Conservation (phyloP, 208 protist genomes). For the Leptomonas pyrrhocoris region DNA sequence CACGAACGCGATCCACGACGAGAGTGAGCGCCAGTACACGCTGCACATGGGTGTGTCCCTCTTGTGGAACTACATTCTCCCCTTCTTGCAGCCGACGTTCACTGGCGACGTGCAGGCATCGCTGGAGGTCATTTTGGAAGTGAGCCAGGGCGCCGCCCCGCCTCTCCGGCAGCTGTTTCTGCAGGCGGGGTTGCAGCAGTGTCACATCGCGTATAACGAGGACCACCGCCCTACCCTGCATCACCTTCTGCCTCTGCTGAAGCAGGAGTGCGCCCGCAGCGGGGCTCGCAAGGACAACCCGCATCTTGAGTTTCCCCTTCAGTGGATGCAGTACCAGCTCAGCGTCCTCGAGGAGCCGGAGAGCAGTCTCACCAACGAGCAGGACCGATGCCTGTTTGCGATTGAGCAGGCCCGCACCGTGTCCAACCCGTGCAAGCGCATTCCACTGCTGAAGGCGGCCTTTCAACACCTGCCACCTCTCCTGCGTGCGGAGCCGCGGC, state of each 20-base stretch:
- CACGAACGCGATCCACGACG: constrained; percentile 64
- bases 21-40: constrained; percentile 67
- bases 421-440: constrained; percentile 30
- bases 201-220: constrained; percentile 69
- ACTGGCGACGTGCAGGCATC: constrained; percentile 22
- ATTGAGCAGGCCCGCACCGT: constrained; percentile 31
- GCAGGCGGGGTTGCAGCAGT: constrained; percentile 63
- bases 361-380: constrained; percentile 21
- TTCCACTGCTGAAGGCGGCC: constrained; percentile 29
- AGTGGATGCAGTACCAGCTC: constrained; percentile 38
- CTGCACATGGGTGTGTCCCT: constrained; percentile 63
- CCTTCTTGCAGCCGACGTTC: constrained; percentile 33
- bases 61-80: constrained; percentile 76
- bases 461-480: constrained; percentile 33
- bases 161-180: constrained; percentile 37
- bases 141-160: constrained; percentile 14
- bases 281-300: not conserved
- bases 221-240: constrained; percentile 54
- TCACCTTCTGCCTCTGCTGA: constrained; percentile 23
- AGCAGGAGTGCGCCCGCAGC: constrained; percentile 19
- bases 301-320: constrained; percentile 16
- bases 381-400: constrained; percentile 33
- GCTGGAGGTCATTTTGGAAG: constrained; percentile 21
- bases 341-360: constrained; percentile 25
- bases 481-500: constrained; percentile 9